Evolutionary conservation across 2,329 filamentous ascomycete genomes (phyloP), one percentile per base, ranked within the genome.

Genomic region (Alternaria viburni): DNA sequence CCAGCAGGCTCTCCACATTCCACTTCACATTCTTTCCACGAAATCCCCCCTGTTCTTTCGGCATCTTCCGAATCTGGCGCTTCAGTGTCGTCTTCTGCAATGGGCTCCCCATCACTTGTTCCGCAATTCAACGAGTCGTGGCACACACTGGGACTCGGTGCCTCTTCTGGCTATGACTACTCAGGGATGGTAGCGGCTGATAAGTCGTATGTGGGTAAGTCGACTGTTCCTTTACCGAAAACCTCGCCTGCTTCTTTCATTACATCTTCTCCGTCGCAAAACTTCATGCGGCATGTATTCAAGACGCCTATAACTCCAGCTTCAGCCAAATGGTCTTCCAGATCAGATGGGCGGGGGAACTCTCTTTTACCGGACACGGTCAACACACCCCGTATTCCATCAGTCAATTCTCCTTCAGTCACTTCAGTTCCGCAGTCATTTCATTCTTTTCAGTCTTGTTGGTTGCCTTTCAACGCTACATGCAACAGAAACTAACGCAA

Each of bases 111-210:
- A 26, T 82, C 87, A 85, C 28, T 90, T 85, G 55, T 88, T 85
- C 74, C 84, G 86, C 65, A 93, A 85, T 64, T 88, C 86, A 63
- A 85, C 84, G 62, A 89, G 80, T 59, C 87, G 83, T 56, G 91
- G 90, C 55, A 80, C 79, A 66, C 86, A 86, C 67, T 86, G 86
- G 85, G 85, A 57, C 81, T 91, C 36, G 87, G 85, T 54, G 83
- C 91, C 74, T 81, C 85, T 44, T 87, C 91, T 72, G 80, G 86
- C 52, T 88, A 88, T 74, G 81, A 87, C 55, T 83, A 83, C 62
- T 83, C 86, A 6, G 75, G 70, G 32, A 83, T 86, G 61, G 77
- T 83, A 47, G 81, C 82, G 44, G 77, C 76, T 49, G 79, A 83
- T 62, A 84, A 84, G 76, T 69, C 79, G 52, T 85, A 81, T 77